Conservation (phyloP, 805 yeast genomes). For the Metschnikowia corniflorae region DNA sequence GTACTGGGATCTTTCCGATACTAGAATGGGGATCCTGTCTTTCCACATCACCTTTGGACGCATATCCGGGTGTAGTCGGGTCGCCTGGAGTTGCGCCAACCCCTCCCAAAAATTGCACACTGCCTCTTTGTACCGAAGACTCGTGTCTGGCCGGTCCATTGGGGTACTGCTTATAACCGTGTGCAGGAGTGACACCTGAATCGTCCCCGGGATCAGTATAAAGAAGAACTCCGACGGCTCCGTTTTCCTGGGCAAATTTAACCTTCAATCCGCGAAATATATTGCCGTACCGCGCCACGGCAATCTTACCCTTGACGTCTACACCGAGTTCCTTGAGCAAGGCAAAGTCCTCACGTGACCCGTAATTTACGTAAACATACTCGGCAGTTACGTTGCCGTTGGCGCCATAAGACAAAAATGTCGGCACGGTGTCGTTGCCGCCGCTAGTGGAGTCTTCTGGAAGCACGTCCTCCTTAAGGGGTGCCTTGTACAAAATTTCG, state of each 20-base stretch:
- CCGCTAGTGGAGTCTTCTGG: constrained; percentile 37
- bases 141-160: constrained; percentile 65
- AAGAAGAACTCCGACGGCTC: constrained; percentile 60
- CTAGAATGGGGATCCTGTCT: constrained; percentile 22
- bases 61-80: constrained; percentile 71
- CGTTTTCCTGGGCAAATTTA: constrained; percentile 56
- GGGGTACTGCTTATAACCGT: constrained; percentile 60
- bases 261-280: constrained; percentile 55
- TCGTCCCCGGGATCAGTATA: constrained; percentile 72
- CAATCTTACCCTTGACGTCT: constrained; percentile 53
- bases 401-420: constrained; percentile 63
- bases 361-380: constrained; percentile 61
- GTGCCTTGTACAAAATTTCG: constrained; percentile 44
- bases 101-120: constrained; percentile 55
- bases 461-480: constrained; percentile 47
- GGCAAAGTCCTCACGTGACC: constrained; percentile 51
- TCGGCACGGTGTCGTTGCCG: constrained; percentile 48
- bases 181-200: constrained; percentile 47
- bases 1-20: constrained; percentile 64
- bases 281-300: constrained; percentile 51
- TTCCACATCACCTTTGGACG: constrained; percentile 37
- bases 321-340: constrained; percentile 37
- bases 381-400: constrained; percentile 56
- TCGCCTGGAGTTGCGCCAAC: constrained; percentile 59
- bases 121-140: constrained; percentile 57